Evolutionary conservation across 139 green algal genomes (phyloP).

Genomic region (Eudorina sp.): DNA sequence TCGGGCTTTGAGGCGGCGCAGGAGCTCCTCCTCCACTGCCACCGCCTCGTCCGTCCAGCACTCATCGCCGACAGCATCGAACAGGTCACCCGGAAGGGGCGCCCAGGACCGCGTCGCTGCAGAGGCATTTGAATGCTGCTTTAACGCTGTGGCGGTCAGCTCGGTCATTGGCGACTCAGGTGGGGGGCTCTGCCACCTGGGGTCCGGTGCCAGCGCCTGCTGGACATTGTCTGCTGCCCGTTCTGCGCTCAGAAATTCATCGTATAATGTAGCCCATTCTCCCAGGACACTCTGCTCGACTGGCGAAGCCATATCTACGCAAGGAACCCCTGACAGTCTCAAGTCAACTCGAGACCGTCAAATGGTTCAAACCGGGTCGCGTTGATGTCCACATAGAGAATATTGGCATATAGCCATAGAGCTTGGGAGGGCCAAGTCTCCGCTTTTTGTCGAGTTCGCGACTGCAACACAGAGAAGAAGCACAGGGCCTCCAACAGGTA

Average conservation of each 20-base stretch:
- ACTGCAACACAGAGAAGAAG: too few relatives aligned
- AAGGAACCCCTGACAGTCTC: too few relatives aligned
- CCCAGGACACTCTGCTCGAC: neutral
- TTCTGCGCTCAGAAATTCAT: conserved; percentile 24
- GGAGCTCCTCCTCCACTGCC: conserved; percentile 30
- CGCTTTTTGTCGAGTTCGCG: too few relatives aligned
- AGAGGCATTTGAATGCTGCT: neutral
- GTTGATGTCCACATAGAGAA: neutral
- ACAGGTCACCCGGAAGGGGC: neutral
- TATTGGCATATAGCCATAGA: neutral
- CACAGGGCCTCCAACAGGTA: too few relatives aligned
- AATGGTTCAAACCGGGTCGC: too few relatives aligned
- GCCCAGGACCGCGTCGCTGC: neutral
- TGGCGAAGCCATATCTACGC: neutral
- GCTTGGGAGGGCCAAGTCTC: too few relatives aligned
- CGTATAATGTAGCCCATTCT: conserved; percentile 21
- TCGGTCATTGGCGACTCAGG: conserved; percentile 16
- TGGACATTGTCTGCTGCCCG: neutral
- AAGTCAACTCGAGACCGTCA: too few relatives aligned
- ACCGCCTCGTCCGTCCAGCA: neutral
- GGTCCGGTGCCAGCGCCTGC: neutral
- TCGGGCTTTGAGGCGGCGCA: conserved; percentile 15
- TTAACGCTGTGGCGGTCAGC: neutral
- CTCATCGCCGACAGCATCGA: neutral
- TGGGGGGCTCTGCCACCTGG: neutral